Conservation (phyloP, 2,329 filamentous ascomycete species). For the Xylariaceae sp. region DNA sequence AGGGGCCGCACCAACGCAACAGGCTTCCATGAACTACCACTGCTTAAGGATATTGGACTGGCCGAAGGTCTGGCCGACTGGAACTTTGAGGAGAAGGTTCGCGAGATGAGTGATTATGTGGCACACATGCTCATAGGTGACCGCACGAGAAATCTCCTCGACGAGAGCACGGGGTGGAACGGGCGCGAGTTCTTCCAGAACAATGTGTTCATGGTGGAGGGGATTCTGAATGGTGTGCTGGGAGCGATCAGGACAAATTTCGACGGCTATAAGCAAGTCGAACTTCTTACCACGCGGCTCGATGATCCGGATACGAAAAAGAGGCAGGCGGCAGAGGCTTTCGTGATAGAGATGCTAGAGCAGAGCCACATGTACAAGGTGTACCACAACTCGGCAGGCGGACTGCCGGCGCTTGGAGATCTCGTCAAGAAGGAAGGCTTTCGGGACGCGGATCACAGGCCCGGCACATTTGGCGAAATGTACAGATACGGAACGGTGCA, state of each 20-base stretch:
- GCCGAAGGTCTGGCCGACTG: constrained; percentile 39
- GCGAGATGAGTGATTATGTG: constrained; percentile 45
- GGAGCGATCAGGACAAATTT: constrained; percentile 40
- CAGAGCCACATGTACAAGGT: constrained; percentile 46
- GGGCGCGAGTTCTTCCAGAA: constrained; percentile 42
- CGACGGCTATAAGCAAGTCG: constrained; percentile 39
- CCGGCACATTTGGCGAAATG: constrained; percentile 43
- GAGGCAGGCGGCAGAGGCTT: constrained; percentile 37
- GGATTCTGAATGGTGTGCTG: constrained; percentile 27
- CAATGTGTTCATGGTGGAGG: constrained; percentile 43
- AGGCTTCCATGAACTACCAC: constrained; percentile 40
- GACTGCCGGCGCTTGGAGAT: constrained; percentile 41
- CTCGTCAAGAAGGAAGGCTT: constrained; percentile 35
- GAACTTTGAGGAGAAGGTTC: constrained; percentile 30
- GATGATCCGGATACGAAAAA: constrained; percentile 40
- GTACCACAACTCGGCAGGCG: constrained; percentile 45
- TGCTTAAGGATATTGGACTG: constrained; percentile 42
- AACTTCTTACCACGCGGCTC: constrained; percentile 41
- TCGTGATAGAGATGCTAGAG: constrained; percentile 43
- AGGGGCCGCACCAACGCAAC: constrained; percentile 39
- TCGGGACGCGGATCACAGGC: constrained; percentile 39
- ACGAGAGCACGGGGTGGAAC: constrained; percentile 40
- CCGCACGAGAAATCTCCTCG: constrained; percentile 42
- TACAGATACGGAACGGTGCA: constrained; percentile 45
- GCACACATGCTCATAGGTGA: constrained; percentile 46